Evolutionary conservation across 208 protist species (phyloP).

Genomic region (Phytomonas serpens): DNA sequence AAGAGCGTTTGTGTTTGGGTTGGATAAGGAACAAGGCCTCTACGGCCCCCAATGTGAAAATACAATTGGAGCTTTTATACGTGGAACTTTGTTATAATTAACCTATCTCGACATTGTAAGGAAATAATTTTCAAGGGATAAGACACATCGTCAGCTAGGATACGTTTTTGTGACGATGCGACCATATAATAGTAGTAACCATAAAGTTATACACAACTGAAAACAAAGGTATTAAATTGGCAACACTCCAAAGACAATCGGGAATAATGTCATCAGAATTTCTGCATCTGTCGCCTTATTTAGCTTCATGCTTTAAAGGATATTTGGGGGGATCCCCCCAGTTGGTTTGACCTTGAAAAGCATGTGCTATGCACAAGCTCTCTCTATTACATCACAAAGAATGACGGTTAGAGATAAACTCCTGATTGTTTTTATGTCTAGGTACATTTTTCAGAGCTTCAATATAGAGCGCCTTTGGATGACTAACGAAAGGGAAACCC

Average conservation of each 20-base stretch:
- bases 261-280: background rate
- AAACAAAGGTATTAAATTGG: background rate
- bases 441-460: background rate
- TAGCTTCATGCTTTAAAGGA: no score
- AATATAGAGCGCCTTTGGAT: background rate
- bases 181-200: constrained; percentile 4
- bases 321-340: no score
- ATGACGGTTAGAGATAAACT: background rate
- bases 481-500: background rate
- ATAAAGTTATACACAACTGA: background rate
- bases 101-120: background rate
- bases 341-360: no score
- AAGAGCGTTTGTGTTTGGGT: no score
- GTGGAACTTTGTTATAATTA: background rate
- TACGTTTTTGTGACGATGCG: background rate
- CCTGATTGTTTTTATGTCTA: background rate
- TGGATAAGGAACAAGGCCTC: no score
- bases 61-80: no score
- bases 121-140: no score
- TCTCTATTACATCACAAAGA: no score
- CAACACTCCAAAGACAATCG: background rate
- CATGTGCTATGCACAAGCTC: no score
- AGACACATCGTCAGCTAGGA: no score
- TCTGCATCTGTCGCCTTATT: no score
- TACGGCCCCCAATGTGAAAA: no score